phyloP scores from a whole-genome alignment of 768 basidiomycete species.

The Dioszegia aurantiaca region DNA sequence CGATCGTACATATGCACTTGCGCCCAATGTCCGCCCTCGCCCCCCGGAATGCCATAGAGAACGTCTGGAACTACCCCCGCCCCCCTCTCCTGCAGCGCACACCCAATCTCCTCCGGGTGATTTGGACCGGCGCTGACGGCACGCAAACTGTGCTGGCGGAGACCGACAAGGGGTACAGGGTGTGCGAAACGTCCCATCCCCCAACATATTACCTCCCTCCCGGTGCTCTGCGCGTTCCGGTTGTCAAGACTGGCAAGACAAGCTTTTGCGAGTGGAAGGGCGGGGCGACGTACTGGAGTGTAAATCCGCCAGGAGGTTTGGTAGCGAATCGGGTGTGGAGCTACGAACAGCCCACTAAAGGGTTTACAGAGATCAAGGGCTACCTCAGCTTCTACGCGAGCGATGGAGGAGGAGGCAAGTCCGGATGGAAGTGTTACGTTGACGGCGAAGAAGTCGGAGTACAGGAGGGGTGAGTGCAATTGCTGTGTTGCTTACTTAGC shows the following conservation, averaged over 20 bases:
- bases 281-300: conserved; percentile 21
- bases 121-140: conserved; percentile 27
- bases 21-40: conserved; percentile 16
- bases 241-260: conserved; percentile 21
- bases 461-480: conserved; percentile 42
- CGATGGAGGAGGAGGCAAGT: conserved; percentile 11
- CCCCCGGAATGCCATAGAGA: conserved; percentile 41
- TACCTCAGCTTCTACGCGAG: conserved; percentile 50
- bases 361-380: conserved; percentile 40
- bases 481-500: conserved; percentile 9
- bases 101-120: conserved; percentile 34
- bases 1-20: too few relatives aligned
- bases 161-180: conserved; percentile 41
- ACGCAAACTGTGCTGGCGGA: conserved; percentile 41
- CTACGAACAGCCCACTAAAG: conserved; percentile 35
- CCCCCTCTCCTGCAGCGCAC: conserved; percentile 43
- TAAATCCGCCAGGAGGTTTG: conserved; percentile 30
- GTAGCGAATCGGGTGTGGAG: conserved; percentile 46
- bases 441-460: conserved; percentile 46
- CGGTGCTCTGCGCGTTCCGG: conserved; percentile 19
- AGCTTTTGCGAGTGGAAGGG: conserved; percentile 47
- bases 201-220: conserved; percentile 51
- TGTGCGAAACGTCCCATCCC: conserved; percentile 50
- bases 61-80: conserved; percentile 51
- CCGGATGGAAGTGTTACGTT: conserved; percentile 45